Percentiles rank a stretch among this genome's conserved stretches.
Conservation (phyloP, 495 filamentous ascomycete species). For the Chaetomium fimeti region DNA sequence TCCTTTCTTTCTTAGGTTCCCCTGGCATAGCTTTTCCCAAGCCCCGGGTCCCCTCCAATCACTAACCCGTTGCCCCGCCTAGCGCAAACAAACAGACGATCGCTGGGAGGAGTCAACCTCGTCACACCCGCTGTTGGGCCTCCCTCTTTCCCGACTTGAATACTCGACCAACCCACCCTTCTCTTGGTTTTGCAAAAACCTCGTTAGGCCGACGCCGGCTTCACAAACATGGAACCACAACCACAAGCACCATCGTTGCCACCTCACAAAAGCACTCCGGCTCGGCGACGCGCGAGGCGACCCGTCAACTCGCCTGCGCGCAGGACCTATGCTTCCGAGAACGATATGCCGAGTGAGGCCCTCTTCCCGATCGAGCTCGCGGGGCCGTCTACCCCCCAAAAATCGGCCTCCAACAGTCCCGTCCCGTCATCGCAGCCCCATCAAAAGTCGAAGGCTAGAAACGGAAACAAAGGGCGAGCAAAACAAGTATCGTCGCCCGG, state of each 20-base stretch:
- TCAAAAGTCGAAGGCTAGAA: constrained; percentile 35
- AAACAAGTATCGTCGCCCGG: constrained; percentile 41
- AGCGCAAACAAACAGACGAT: constrained; percentile 17
- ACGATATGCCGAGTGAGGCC: constrained; percentile 39
- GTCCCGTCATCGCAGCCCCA: constrained; percentile 29
- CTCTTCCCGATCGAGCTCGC: constrained; percentile 28
- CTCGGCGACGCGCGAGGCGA: constrained; percentile 42
- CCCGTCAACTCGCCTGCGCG: constrained; percentile 37
- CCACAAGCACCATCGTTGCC: constrained; percentile 28
- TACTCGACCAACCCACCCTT: neutral
- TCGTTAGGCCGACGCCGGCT: constrained; percentile 2
- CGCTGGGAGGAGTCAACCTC: constrained; percentile 14
- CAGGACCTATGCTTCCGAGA: constrained; percentile 52
- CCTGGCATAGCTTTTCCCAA: neutral
- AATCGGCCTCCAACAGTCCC: constrained; percentile 29
- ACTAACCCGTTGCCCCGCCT: constrained; percentile 15
- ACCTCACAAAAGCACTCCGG: constrained; percentile 39
- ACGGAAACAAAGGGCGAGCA: constrained; percentile 34
- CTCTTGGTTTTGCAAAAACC: neutral
- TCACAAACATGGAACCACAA: constrained; percentile 30
- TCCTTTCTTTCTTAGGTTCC: constrained; percentile 2
- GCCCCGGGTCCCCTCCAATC: constrained; percentile 2
- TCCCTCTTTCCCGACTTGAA: constrained; percentile 15
- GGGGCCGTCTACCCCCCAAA: constrained; percentile 43
- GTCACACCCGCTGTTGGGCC: constrained; percentile 20